Conservation (phyloP, 768 basidiomycete species). For the Lactarius tabidus region DNA sequence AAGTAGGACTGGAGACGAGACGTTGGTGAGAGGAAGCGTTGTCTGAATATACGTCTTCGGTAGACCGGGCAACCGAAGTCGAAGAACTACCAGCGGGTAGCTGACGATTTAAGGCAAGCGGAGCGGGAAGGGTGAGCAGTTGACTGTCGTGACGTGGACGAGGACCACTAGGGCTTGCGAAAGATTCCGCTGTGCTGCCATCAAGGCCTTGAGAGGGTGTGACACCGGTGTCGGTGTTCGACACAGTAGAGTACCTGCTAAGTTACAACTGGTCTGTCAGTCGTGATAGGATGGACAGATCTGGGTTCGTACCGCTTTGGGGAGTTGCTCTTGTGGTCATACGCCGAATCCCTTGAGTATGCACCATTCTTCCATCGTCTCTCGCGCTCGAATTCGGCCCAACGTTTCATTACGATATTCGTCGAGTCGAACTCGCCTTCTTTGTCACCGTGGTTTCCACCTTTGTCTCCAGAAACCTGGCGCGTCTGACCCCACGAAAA, state of each 20-base stretch:
- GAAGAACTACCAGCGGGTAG: conserved; percentile 25
- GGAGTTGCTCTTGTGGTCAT: conserved; percentile 45
- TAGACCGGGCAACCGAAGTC: conserved; percentile 37
- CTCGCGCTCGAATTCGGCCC: conserved; percentile 98
- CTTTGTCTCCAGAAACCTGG: conserved; percentile 54
- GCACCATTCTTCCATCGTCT: conserved; percentile 87
- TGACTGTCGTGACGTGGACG: conserved; percentile 67
- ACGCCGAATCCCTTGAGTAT: conserved; percentile 75
- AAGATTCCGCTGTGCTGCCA: conserved; percentile 59
- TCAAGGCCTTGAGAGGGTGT: conserved; percentile 50
- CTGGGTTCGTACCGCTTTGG: conserved; percentile 54
- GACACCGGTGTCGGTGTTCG: conserved; percentile 69
- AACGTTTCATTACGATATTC: conserved; percentile 98
- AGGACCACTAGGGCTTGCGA: conserved; percentile 36
- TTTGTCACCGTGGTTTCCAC: conserved; percentile 77
- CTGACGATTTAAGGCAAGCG: conserved; percentile 57
- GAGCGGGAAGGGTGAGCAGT: conserved; percentile 70
- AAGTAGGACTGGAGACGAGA: conserved; percentile 36
- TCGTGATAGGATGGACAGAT: conserved; percentile 18
- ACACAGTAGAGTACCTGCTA: conserved; percentile 72
- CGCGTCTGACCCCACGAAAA: conserved; percentile 98
- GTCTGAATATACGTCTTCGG: conserved; percentile 39
- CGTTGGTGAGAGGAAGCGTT: conserved; percentile 42
- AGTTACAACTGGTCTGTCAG: conserved; percentile 32
- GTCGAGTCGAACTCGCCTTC: conserved; percentile 96